Evolutionary conservation across 2,329 filamentous ascomycete genomes (phyloP).

Genomic region (Polychaeton citri): DNA sequence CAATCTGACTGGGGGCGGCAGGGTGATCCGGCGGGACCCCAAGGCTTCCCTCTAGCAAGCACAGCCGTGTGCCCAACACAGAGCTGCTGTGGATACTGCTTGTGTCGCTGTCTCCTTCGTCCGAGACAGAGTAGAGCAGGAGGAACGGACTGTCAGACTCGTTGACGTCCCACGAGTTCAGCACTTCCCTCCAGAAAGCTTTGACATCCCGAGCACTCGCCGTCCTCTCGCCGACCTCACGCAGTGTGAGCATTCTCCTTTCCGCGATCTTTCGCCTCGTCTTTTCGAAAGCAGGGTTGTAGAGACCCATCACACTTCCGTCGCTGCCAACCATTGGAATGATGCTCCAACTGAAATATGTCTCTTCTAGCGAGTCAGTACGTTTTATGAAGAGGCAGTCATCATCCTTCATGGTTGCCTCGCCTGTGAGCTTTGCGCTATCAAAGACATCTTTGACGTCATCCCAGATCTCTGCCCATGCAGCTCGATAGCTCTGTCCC

Average conservation of each 20-base stretch:
- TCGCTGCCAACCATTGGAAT: constrained; percentile 64
- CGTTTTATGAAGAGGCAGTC: constrained; percentile 61
- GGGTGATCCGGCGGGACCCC: constrained; percentile 54
- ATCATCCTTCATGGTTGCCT: constrained; percentile 75
- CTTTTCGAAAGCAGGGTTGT: constrained; percentile 72
- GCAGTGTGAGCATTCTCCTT: constrained; percentile 63
- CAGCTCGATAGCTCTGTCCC: constrained; percentile 55
- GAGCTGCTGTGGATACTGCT: constrained; percentile 60
- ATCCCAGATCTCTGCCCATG: constrained; percentile 64
- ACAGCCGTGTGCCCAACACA: constrained; percentile 45
- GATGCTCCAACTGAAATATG: constrained; percentile 72
- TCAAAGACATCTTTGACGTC: constrained; percentile 56
- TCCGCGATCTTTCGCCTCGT: constrained; percentile 67
- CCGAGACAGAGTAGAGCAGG: constrained; percentile 61
- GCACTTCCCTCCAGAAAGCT: constrained; percentile 59
- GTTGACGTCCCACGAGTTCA: constrained; percentile 58
- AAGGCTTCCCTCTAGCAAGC: constrained; percentile 58
- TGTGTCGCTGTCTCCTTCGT: constrained; percentile 58
- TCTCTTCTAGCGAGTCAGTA: constrained; percentile 59
- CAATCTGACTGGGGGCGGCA: constrained; percentile 47
- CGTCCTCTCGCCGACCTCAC: constrained; percentile 65
- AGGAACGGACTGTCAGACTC: constrained; percentile 64
- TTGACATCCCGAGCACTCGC: constrained; percentile 58
- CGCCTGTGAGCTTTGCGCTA: constrained; percentile 53
- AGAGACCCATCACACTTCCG: constrained; percentile 59